Percentiles rank a stretch among this genome's conserved stretches.
Evolutionary conservation across 441 rosid genomes (phyloP).

Genomic region (Populus hybrid): DNA sequence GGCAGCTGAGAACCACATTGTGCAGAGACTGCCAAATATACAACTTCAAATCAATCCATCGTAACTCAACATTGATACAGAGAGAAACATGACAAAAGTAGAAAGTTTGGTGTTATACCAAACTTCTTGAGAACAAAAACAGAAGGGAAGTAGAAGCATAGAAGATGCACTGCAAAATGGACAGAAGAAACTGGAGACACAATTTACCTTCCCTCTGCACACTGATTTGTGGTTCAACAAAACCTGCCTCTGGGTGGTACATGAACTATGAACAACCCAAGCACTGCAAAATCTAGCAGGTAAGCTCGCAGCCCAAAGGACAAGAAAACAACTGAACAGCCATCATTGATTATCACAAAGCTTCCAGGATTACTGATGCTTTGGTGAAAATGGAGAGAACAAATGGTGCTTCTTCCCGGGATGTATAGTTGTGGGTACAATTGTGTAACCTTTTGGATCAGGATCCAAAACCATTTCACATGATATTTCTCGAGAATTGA

Average conservation of each 20-base stretch:
- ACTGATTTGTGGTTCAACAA: slow-evolving; percentile 21
- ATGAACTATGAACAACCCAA: slow-evolving; percentile 36
- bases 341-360: slow-evolving; percentile 44
- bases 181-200: neutral
- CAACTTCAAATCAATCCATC: slow-evolving; percentile 9
- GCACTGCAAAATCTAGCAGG: slow-evolving; percentile 34
- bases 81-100: too few relatives aligned
- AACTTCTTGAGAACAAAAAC: neutral
- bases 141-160: neutral
- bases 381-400: slow-evolving; percentile 97
- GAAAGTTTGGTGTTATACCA: neutral
- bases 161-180: neutral
- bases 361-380: slow-evolving; percentile 82
- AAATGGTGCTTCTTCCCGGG: slow-evolving; percentile 99
- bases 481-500: too few relatives aligned
- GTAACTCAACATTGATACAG: neutral
- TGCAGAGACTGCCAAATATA: slow-evolving; percentile 12
- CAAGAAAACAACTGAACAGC: slow-evolving; percentile 26
- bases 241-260: slow-evolving; percentile 22
- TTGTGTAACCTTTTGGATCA: slow-evolving; percentile 99
- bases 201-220: slow-evolving; percentile 29
- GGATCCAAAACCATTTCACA: slow-evolving; percentile 49
- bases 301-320: slow-evolving; percentile 27
- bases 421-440: slow-evolving; percentile 98
- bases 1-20: slow-evolving; percentile 25